phyloP scores from a whole-genome alignment of 352 stramenopile species.

The Phytophthora niederhauseri region DNA sequence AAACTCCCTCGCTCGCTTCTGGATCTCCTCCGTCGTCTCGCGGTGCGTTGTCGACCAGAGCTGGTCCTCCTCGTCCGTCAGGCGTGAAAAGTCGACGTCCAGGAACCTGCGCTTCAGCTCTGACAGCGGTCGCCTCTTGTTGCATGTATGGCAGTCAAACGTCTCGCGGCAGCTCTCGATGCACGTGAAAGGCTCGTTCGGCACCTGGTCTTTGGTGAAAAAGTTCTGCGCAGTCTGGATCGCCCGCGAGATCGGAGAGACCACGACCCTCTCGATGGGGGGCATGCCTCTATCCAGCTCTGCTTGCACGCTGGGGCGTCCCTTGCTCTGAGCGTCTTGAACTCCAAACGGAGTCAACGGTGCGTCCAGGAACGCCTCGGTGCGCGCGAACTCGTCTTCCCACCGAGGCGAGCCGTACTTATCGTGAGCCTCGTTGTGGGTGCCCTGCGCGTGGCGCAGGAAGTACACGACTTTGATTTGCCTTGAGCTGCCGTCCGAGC shows the following conservation, averaged over 20 bases:
- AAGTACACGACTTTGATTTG: constrained; percentile 82
- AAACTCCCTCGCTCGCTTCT: constrained; percentile 53
- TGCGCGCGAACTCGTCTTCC: constrained; percentile 70
- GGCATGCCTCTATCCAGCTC: constrained; percentile 51
- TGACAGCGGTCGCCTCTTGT: constrained; percentile 58
- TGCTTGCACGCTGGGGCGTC: constrained; percentile 32
- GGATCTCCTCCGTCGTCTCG: constrained; percentile 71
- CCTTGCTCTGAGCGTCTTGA: constrained; percentile 58
- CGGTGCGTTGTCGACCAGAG: constrained; percentile 64
- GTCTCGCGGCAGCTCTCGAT: constrained; percentile 78
- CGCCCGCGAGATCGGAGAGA: constrained; percentile 56
- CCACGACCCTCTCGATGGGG: constrained; percentile 34
- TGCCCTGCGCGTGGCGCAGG: constrained; percentile 75
- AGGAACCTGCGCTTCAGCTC: constrained; percentile 61
- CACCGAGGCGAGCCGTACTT: constrained; percentile 65
- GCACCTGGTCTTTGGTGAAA: constrained; percentile 47
- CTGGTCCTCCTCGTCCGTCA: constrained; percentile 61
- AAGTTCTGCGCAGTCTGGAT: constrained; percentile 80
- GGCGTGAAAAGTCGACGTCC: constrained; percentile 63
- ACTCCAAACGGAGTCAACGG: constrained; percentile 67
- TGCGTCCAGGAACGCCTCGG: constrained; percentile 63
- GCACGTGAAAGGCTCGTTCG: constrained; percentile 48
- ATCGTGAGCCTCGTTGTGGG: constrained; percentile 70
- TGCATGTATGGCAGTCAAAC: constrained; percentile 73
- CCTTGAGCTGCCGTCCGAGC: constrained; percentile 5